These are phyloP conservation scores for Galerina marginata DNA, from an alignment of 768 basidiomycete species.

Conservation along the genomic window DNA sequence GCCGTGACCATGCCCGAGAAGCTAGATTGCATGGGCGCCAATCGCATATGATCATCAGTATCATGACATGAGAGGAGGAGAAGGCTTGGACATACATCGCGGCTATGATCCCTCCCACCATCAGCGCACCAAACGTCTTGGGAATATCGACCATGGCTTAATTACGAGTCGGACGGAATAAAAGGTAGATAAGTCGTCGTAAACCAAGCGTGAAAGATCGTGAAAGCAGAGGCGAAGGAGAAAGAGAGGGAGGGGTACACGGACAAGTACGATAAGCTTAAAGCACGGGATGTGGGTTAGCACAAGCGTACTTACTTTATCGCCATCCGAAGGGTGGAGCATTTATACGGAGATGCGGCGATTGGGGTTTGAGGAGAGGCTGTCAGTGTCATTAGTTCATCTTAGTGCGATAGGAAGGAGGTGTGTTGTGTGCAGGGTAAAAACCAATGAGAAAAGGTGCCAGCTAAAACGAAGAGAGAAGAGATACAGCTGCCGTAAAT, in stretches of 20 bases:
- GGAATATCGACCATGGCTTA: slow-evolving; percentile 26
- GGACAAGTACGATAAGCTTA: no score
- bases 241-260: no score
- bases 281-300: no score
- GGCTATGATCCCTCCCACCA: slow-evolving; percentile 46
- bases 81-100: slow-evolving; percentile 34
- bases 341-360: no score
- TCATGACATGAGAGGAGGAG: background rate
- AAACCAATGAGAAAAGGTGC: background rate
- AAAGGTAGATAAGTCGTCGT: background rate
- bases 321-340: no score
- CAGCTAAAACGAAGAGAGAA: no score
- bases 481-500: background rate
- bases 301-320: no score
- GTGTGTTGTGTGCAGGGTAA: background rate
- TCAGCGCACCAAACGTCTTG: slow-evolving; percentile 45
- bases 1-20: slow-evolving; percentile 47
- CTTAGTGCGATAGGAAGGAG: background rate
- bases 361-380: no score
- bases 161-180: background rate
- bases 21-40: slow-evolving; percentile 21
- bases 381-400: no score
- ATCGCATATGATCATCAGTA: background rate
- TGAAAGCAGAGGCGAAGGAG: background rate
- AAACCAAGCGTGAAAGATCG: background rate